Conservation (phyloP, 2,329 filamentous ascomycete genomes). For the Colletotrichum zoysiae region DNA sequence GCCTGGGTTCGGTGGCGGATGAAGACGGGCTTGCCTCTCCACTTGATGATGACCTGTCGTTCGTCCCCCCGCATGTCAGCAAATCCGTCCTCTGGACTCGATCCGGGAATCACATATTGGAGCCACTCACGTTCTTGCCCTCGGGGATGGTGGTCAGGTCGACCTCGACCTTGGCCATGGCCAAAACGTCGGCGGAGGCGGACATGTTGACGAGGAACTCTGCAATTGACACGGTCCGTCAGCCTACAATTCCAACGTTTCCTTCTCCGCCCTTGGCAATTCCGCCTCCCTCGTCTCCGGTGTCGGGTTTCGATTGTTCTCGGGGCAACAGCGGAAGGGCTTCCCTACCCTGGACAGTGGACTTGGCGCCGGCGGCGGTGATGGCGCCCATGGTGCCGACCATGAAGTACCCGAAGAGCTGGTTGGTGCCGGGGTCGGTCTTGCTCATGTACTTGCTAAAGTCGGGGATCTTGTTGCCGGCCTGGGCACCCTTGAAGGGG, state of each 20-base stretch:
- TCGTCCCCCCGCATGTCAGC: constrained; percentile 17
- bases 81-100: not conserved
- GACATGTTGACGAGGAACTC: constrained; percentile 99
- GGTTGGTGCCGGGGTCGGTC: constrained; percentile 76
- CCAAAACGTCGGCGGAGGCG: constrained; percentile 96
- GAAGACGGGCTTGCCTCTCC: constrained; percentile 99
- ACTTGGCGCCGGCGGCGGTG: constrained; percentile 94
- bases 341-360: constrained; percentile 92
- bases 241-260: constrained; percentile 31
- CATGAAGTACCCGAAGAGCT: constrained; percentile 98
- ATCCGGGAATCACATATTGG: not conserved
- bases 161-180: constrained; percentile 99
- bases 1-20: constrained; percentile 95
- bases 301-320: not conserved
- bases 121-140: constrained; percentile 92
- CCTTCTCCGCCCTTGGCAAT: too few species aligned
- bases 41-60: constrained; percentile 94
- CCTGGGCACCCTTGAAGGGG: constrained; percentile 73
- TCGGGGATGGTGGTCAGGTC: constrained; percentile 93
- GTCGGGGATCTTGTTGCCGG: constrained; percentile 81
- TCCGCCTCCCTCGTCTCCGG: not conserved
- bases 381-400: constrained; percentile 95
- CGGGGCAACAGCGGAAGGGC: constrained; percentile 6
- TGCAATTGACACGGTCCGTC: constrained; percentile 58
- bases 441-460: constrained; percentile 89